Percentiles rank a stretch among this genome's conserved stretches.
Conservation (phyloP, 1,139 yeast genomes). For the Starmera stellimalicola region DNA sequence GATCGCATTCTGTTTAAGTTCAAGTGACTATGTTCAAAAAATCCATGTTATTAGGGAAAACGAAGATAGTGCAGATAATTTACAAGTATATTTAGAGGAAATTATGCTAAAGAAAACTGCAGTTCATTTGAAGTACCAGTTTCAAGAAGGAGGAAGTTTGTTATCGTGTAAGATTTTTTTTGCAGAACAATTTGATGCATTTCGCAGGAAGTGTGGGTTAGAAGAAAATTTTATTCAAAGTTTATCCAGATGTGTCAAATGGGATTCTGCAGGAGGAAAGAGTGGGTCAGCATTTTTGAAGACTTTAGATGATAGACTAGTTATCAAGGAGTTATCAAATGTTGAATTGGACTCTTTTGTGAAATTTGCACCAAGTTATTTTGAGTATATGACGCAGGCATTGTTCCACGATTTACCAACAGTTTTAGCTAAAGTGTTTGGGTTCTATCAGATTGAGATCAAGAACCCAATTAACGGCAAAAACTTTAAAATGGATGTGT, state of each 20-base stretch:
- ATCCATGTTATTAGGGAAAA: conserved; percentile 25
- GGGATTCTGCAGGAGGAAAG: conserved; percentile 96
- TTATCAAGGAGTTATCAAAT: conserved; percentile 82
- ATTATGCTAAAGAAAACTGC: conserved; percentile 77
- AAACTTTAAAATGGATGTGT: conserved; percentile 76
- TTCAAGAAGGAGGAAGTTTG: conserved; percentile 74
- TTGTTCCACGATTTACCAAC: conserved; percentile 92
- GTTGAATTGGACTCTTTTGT: conserved; percentile 90
- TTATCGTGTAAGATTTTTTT: conserved; percentile 90
- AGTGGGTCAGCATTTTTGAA: conserved; percentile 92
- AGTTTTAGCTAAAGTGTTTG: conserved; percentile 88
- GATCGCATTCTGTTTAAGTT: conserved; percentile 84
- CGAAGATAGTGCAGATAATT: conserved; percentile 8
- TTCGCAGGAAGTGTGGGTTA: conserved; percentile 75
- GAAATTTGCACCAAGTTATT: conserved; percentile 92
- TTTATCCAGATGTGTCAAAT: conserved; percentile 82
- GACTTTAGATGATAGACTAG: conserved; percentile 81
- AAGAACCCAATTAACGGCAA: conserved; percentile 70
- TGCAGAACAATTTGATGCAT: conserved; percentile 94
- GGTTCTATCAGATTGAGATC: conserved; percentile 88
- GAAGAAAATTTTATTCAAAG: conserved; percentile 77
- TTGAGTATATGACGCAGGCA: conserved; percentile 93
- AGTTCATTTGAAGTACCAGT: conserved; percentile 84
- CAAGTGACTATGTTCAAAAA: conserved; percentile 71
- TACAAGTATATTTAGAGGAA: conserved; percentile 37